phyloP scores from a whole-genome alignment of 2,329 filamentous ascomycete species.

The Didymella lethalis region DNA sequence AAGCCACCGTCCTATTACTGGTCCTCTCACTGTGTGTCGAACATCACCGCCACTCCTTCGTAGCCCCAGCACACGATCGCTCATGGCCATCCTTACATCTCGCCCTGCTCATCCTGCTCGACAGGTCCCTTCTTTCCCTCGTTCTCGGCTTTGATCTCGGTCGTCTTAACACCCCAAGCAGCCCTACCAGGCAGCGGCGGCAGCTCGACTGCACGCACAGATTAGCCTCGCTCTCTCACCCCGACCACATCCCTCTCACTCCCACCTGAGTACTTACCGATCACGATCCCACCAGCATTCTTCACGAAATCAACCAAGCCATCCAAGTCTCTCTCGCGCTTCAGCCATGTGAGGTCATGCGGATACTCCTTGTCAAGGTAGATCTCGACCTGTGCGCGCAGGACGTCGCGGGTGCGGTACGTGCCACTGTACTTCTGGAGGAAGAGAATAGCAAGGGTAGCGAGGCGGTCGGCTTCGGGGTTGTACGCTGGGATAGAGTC shows the following conservation, averaged over 20 bases:
- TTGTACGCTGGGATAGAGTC: neutral
- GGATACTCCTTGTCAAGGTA: slow-evolving; percentile 1
- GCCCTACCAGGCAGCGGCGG: neutral
- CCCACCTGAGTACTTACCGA: neutral
- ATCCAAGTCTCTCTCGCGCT: neutral
- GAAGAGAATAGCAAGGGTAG: neutral
- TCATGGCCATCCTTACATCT: neutral
- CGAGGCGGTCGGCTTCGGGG: neutral
- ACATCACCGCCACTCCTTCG: too few species aligned
- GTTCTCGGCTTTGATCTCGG: neutral
- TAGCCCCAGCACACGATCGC: too few species aligned
- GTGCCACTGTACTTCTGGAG: slow-evolving; percentile 2
- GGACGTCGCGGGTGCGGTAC: neutral
- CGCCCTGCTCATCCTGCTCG: neutral
- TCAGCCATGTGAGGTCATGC: neutral
- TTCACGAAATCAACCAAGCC: neutral
- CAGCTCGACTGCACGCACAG: neutral
- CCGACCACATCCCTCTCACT: neutral
- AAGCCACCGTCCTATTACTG: neutral
- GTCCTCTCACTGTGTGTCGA: too few species aligned
- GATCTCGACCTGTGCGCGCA: neutral
- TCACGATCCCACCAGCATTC: neutral
- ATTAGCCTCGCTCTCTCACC: neutral
- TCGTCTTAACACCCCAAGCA: neutral
- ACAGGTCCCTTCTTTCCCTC: neutral